Base-by-base conservation (phyloP, 31 red algal species). In the Odonthalia washingtoniensis region DNA sequence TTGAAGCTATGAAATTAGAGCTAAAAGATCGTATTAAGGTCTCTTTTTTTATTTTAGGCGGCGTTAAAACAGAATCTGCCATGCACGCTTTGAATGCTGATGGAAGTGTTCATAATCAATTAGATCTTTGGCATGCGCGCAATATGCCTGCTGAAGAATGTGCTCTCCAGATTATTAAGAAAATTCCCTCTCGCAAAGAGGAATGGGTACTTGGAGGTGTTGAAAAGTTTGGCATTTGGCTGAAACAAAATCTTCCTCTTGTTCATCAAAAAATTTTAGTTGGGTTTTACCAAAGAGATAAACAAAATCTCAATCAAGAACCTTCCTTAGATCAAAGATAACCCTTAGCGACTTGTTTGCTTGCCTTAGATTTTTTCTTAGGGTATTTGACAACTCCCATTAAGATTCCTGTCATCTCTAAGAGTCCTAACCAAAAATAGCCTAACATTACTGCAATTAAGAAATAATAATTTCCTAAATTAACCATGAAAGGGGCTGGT, bases 41-140 rank as follows among this genome's bases (percentile, higher is more conserved):
- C 37, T 64, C 89, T 66, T 85, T 85, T 77, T 28, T 94, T 32
- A 65, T 70, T 68, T 86, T 86, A 35, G 92, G 92, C 62, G 85
- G 84, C 70, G 84, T 91, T 42, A 75, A 77, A 31, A 95, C 93
- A 26, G 66, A 60, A 26, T 80, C 91, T 78, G 60, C 73, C 16
- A 46, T 77, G 16, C 73, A 84, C 75, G 93, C 93, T 1, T 57
- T 95, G 70, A 63, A 46, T 26, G 41, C 75, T 5, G 89, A 78
- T 35, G 93, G 93, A 26, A 91, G 77, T 79, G 9, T 36, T 18
- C 69, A 69, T 73, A 87, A 87, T 6, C 79, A 28, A 53, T 72
- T 75, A 42, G 88, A 91, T 46, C 49, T 62, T 0, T 84, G 83
- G 31, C 83, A 85, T 60, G 85, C 87, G 74, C 65, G 70, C n/a